These are phyloP conservation scores for Claviceps africana DNA, from an alignment of 2,329 filamentous ascomycete species.

Conservation along the genomic window DNA sequence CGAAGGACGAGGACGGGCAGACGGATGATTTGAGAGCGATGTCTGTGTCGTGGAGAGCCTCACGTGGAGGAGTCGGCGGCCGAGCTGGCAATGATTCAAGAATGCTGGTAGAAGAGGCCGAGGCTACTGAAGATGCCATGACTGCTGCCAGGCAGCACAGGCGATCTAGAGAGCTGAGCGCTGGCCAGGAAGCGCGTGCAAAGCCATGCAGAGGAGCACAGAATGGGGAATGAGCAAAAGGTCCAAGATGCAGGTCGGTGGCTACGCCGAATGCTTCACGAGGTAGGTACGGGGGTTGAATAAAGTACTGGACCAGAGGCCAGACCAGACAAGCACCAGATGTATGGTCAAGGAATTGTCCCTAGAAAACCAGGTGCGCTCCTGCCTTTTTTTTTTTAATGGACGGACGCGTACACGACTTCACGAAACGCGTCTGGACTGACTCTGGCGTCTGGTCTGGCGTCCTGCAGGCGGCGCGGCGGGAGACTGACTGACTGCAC, in stretches of 20 bases:
- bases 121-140: slow-evolving; percentile 28
- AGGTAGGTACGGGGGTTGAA: no score
- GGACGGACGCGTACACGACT: slow-evolving; percentile 7
- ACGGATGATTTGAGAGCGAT: slow-evolving; percentile 20
- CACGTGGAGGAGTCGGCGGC: slow-evolving; percentile 55
- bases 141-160: slow-evolving; percentile 23
- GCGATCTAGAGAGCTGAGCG: slow-evolving; percentile 24
- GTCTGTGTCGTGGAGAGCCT: slow-evolving; percentile 28
- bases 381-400: neutral
- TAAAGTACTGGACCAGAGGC: no score
- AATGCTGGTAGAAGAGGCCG: slow-evolving; percentile 19
- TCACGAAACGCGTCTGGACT: slow-evolving; percentile 2
- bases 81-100: slow-evolving; percentile 41
- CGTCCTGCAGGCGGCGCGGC: neutral
- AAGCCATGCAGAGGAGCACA: slow-evolving; percentile 3
- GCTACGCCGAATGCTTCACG: neutral
- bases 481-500: no score
- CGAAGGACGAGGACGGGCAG: slow-evolving; percentile 23
- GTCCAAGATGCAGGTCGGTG: neutral
- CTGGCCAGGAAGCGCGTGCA: slow-evolving; percentile 4
- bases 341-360: neutral
- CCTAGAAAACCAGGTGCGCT: neutral
- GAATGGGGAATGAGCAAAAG: neutral
- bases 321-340: neutral
- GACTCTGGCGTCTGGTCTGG: neutral